Conservation (phyloP, 1,284 basidiomycete species). For the Wallemia mellicola region DNA sequence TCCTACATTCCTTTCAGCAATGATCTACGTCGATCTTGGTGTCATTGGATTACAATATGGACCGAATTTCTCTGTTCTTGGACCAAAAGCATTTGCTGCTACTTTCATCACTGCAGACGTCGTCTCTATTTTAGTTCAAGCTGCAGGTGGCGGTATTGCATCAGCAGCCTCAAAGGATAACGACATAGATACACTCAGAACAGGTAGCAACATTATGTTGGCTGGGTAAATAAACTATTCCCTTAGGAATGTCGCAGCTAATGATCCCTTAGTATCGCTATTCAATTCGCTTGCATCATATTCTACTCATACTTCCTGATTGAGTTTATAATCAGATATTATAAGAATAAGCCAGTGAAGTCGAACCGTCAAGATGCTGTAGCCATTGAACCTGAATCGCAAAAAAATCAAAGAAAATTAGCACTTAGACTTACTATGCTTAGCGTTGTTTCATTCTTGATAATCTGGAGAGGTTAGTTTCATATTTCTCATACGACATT, state of each 20-base stretch:
- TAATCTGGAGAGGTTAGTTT: neutral
- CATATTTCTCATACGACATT: too few species aligned
- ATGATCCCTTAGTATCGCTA: too few species aligned
- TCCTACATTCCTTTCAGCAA: neutral
- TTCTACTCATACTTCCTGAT: neutral
- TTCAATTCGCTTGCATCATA: neutral
- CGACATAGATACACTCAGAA: neutral
- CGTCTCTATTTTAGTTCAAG: neutral
- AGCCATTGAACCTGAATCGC: neutral
- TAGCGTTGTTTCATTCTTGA: neutral
- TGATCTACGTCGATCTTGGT: neutral
- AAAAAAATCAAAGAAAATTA: neutral
- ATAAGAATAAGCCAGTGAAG: neutral
- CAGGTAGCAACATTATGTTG: neutral
- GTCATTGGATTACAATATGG: neutral
- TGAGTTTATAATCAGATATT: neutral
- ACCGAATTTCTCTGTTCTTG: neutral
- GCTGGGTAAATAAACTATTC: too few species aligned
- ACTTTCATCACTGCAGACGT: neutral
- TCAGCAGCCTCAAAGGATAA: neutral
- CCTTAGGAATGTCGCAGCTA: too few species aligned
- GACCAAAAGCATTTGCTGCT: neutral
- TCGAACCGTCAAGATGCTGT: neutral
- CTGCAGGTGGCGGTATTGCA: neutral
- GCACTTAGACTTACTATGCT: neutral